A percentile compares a stretch with the other conserved stretches of the same genome.
Evolutionary conservation across 192 early-diverging fungal species (phyloP).

Genomic region (Jimgerdemannia flammicorona): DNA sequence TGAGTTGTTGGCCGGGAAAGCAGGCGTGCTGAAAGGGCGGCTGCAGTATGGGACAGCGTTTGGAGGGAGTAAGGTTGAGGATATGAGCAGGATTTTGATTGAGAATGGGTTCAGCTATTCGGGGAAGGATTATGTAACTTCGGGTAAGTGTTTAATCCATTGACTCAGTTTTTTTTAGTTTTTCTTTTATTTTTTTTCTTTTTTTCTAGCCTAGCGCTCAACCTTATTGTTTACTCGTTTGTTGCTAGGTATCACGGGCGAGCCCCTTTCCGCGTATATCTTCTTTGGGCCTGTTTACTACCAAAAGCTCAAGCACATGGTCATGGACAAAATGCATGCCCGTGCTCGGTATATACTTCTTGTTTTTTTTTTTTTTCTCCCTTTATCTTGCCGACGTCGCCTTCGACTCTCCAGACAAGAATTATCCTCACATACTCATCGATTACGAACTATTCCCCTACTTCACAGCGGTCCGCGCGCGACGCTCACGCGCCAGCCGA

Average conservation of each 20-base stretch:
- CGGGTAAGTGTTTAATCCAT: conserved; percentile 39
- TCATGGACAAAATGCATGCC: conserved; percentile 99
- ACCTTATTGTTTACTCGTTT: not conserved
- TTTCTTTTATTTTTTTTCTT: no score
- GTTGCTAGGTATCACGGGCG: conserved; percentile 66
- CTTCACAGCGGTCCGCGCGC: conserved; percentile 93
- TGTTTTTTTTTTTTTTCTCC: not conserved
- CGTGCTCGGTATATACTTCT: conserved; percentile 55
- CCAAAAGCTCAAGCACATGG: conserved; percentile 99
- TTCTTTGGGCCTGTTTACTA: conserved; percentile 98
- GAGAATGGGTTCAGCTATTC: conserved; percentile 94
- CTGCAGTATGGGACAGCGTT: conserved; percentile 96
- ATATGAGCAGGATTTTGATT: conserved; percentile 91
- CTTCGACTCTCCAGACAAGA: no score
- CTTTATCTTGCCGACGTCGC: not conserved
- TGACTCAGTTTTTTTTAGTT: not conserved
- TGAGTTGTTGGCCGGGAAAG: conserved; percentile 94
- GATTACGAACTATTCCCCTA: no score
- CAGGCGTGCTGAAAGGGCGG: conserved; percentile 86
- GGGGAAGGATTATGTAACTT: conserved; percentile 96
- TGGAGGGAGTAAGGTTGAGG: conserved; percentile 91
- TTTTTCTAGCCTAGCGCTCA: not conserved
- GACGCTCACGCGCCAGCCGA: conserved; percentile 90
- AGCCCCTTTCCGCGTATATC: conserved; percentile 90
- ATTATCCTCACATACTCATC: no score